Evolutionary conservation across 352 stramenopile genomes (phyloP).

Genomic region (Albugo laibachii): DNA sequence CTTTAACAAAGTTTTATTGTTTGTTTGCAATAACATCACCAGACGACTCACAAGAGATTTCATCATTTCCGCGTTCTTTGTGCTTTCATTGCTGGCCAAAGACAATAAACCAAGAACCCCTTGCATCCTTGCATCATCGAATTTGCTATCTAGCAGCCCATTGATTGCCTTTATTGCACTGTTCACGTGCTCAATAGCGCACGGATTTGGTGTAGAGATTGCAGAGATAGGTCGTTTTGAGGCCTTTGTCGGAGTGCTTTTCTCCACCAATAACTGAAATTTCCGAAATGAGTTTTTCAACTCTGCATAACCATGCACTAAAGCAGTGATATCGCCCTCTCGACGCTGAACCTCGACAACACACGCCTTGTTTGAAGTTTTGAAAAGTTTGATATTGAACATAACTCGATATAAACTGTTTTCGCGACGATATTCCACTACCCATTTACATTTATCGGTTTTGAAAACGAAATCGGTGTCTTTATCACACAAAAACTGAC

Average conservation of each 20-base stretch:
- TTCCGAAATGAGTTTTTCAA: constrained; percentile 56
- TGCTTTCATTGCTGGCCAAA: constrained; percentile 37
- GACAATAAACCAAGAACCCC: constrained; percentile 72
- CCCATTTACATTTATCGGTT: constrained; percentile 76
- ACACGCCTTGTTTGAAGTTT: constrained; percentile 47
- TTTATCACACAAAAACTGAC: constrained; percentile 63
- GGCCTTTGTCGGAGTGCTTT: constrained; percentile 18
- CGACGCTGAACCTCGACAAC: constrained; percentile 15
- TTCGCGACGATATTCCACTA: constrained; percentile 49
- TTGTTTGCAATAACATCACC: constrained; percentile 36
- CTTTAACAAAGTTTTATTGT: constrained; percentile 29
- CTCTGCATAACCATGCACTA: constrained; percentile 63
- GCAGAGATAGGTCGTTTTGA: constrained; percentile 56
- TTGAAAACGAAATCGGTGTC: constrained; percentile 78
- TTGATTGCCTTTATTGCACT: constrained; percentile 41
- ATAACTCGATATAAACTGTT: constrained; percentile 31
- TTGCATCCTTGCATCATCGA: constrained; percentile 55
- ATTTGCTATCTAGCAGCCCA: constrained; percentile 62
- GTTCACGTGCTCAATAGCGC: constrained; percentile 24
- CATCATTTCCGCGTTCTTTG: constrained; percentile 24
- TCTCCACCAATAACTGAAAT: constrained; percentile 47
- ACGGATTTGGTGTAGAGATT: constrained; percentile 24
- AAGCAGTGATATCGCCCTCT: constrained; percentile 57
- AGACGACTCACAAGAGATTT: constrained; percentile 42
- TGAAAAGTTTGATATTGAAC: constrained; percentile 66